Conservation (phyloP, 257 asterid genomes). For the Solanum piurae region DNA sequence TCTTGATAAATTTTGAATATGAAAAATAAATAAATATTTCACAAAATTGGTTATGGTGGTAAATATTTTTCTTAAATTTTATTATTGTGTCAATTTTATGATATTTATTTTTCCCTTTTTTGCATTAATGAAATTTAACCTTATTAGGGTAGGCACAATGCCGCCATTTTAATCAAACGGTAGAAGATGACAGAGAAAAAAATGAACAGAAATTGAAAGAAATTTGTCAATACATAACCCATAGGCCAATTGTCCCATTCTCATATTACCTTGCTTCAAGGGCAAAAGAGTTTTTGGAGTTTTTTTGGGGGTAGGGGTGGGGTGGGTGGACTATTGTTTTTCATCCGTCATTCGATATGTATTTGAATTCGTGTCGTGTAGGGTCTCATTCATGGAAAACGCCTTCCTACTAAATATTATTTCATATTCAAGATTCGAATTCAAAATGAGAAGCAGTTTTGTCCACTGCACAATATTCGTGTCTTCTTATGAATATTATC, state of each 20-base stretch:
- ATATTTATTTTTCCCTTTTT: constrained; percentile 7
- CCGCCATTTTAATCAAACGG: constrained; percentile 12
- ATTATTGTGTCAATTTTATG: constrained; percentile 17
- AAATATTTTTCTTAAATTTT: neutral
- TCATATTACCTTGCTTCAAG: constrained; percentile 30
- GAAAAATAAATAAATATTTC: neutral
- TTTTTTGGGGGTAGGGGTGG: neutral
- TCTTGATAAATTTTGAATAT: neutral
- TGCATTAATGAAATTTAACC: constrained; percentile 33
- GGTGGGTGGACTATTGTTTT: neutral
- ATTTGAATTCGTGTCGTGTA: too few species aligned
- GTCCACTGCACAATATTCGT: too few species aligned
- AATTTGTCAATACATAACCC: neutral
- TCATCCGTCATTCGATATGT: too few species aligned
- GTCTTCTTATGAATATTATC: neutral
- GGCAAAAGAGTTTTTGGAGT: constrained; percentile 28
- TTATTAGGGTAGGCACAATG: constrained; percentile 15
- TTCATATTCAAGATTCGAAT: too few species aligned
- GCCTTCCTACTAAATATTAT: too few species aligned
- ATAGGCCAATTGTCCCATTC: constrained; percentile 23
- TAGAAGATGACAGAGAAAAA: constrained; percentile 5
- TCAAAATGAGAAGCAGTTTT: neutral
- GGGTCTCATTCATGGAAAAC: fast-evolving
- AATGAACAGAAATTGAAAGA: constrained; percentile 1
- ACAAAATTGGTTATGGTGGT: neutral